Evolutionary conservation across 2,329 filamentous ascomycete species (phyloP).

Genomic region (Aspergillus luchuensis): DNA sequence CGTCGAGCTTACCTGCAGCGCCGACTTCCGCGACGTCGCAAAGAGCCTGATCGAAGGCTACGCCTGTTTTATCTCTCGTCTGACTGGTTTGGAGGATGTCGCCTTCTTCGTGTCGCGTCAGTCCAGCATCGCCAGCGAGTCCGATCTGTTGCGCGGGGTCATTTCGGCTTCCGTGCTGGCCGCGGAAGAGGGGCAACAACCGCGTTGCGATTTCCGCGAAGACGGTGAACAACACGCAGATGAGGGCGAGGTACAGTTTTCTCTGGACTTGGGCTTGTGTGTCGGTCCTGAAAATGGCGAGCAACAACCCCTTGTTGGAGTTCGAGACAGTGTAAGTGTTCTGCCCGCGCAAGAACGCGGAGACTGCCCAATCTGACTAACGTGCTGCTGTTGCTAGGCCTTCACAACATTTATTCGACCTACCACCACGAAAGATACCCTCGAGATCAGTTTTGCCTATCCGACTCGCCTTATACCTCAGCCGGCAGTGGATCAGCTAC

Average conservation of each 20-base stretch:
- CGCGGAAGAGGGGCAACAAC: not conserved
- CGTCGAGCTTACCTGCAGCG: constrained; percentile 15
- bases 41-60: constrained; percentile 25
- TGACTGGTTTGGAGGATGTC: constrained; percentile 31
- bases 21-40: constrained; percentile 13
- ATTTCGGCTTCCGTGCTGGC: constrained; percentile 18
- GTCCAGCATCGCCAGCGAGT: constrained; percentile 6
- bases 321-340: constrained; percentile 18
- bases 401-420: constrained; percentile 21
- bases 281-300: constrained; percentile 21
- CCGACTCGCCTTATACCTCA: constrained; percentile 22
- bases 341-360: not conserved
- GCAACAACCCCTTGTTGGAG: constrained; percentile 1
- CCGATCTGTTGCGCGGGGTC: constrained; percentile 7
- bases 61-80: constrained; percentile 27
- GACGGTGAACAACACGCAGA: constrained; percentile 14
- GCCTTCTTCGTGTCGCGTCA: constrained; percentile 24
- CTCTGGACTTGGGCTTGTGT: constrained; percentile 20
- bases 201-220: constrained; percentile 15
- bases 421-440: not conserved
- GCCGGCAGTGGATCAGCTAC: constrained; percentile 23
- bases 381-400: constrained; percentile 8
- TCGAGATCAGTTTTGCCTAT: constrained; percentile 24
- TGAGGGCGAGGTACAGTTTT: constrained; percentile 26
- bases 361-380: constrained; percentile 11